These are phyloP conservation scores for Knoxdaviesia proteae DNA, from an alignment of 2,329 filamentous ascomycete species.

Conservation along the genomic window DNA sequence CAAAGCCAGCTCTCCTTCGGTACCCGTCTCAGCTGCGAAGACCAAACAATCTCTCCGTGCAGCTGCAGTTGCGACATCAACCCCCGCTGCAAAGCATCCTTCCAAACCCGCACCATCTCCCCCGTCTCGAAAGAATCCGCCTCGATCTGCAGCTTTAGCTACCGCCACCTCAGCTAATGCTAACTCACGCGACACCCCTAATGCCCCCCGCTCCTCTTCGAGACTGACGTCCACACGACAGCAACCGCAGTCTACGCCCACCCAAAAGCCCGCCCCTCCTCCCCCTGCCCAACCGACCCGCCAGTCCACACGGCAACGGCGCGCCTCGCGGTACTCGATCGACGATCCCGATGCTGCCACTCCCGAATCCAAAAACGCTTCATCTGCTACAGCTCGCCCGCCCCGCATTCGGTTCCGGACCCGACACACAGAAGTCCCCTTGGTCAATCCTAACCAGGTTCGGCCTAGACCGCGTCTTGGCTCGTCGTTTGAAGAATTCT, in stretches of 20 bases:
- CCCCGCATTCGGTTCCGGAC: too few relatives aligned
- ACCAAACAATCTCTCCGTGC: too few relatives aligned
- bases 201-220: too few relatives aligned
- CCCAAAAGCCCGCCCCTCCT: slow-evolving; percentile 11
- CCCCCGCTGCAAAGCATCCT: slow-evolving; percentile 4
- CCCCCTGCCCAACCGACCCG: slow-evolving; percentile 13
- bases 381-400: too few relatives aligned
- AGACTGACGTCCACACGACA: too few relatives aligned
- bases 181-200: too few relatives aligned
- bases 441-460: slow-evolving; percentile 38
- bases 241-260: slow-evolving; percentile 2
- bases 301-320: slow-evolving; percentile 21
- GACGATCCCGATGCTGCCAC: too few relatives aligned
- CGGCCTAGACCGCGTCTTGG: slow-evolving; percentile 31
- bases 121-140: not conserved
- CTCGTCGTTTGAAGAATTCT: slow-evolving; percentile 35
- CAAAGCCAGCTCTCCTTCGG: too few relatives aligned
- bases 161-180: too few relatives aligned
- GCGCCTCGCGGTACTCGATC: slow-evolving; percentile 17
- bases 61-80: slow-evolving; percentile 1
- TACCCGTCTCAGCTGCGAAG: too few relatives aligned
- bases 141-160: not conserved
- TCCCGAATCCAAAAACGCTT: too few relatives aligned
- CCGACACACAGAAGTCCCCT: slow-evolving; percentile 19
- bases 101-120: not conserved